Base-by-base conservation (phyloP, 495 filamentous ascomycete genomes). In the Podospora australis region DNA sequence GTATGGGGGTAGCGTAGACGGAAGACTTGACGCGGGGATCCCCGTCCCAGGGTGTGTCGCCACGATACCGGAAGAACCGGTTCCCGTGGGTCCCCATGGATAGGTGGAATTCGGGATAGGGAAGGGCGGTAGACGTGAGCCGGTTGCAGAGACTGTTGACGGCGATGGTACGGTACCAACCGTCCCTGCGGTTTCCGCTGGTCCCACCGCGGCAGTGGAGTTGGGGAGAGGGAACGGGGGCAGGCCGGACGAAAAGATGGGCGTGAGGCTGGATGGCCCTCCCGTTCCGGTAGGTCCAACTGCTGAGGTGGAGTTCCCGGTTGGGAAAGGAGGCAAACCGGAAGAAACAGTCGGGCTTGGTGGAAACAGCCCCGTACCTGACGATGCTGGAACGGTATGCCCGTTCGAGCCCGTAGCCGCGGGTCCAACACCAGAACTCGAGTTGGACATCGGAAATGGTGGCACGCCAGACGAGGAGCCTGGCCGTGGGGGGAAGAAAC, bases 241-340 rank as follows among this genome's bases (percentile, higher is more conserved):
- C 6, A 16, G 21, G n/a, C 25, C 40, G 19, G 40, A 43, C 2
- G 40, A 43, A n/a, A 6, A 28, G 6, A 8, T 13, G 19, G 40
- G 40, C 3, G 23, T 13, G n/a, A n/a, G 5, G 20, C 40, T 23
- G 17, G 23, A 16, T 36, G 34, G 17, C 8, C 24, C 24, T 29
- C 24, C 9, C 8, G 24, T 44, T 38, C 6, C 44, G 16, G 44
- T 46, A 38, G 29, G 22, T n/a, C 29, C 44, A 35, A 17, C 16
- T n/a, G 26, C 11, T 20, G 11, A 19, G 13, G 25, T 46, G 11
- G 44, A 46, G 17, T 46, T 46, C 1, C 22, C 22, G 19, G 44
- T 22, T 17, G 44, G 29, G 36, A 38, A 46, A n/a, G 44, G 44
- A 21, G 29, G 29, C 34, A 34, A 39, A 46, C 16, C 3, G 19